Evolutionary conservation across 306 rosid genomes (phyloP).

Genomic region (Quercus ilex): DNA sequence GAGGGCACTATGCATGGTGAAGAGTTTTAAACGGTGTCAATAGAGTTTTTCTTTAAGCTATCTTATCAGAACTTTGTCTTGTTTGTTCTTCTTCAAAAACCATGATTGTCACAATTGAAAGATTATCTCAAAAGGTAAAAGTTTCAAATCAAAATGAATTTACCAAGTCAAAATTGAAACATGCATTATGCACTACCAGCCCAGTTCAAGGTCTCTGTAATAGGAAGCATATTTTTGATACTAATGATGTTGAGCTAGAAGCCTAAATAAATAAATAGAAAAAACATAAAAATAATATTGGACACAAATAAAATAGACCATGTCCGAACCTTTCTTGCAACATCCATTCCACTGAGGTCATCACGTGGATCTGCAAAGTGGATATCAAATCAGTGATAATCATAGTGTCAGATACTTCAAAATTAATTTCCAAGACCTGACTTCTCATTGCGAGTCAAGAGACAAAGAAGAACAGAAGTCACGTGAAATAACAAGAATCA

Average conservation of each 20-base stretch:
- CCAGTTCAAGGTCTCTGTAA: not conserved
- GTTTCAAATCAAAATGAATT: not conserved
- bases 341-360: constrained; percentile 95
- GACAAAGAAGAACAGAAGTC: not conserved
- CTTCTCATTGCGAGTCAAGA: constrained; percentile 3
- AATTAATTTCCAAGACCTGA: constrained; percentile 13
- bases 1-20: too few species aligned
- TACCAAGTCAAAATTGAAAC: not conserved
- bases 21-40: too few species aligned
- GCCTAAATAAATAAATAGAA: constrained; percentile 2
- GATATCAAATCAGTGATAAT: constrained; percentile 18
- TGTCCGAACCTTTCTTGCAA: constrained; percentile 84
- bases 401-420: not conserved
- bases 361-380: constrained; percentile 92
- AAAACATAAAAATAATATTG: constrained; percentile 7
- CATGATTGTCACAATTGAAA: not conserved
- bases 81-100: not conserved
- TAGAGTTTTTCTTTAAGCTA: too few species aligned
- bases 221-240: not conserved
- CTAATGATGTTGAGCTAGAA: not conserved
- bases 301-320: constrained; percentile 18
- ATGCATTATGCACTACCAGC: not conserved
- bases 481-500: constrained; percentile 13
- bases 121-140: not conserved
- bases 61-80: not conserved